Base-by-base conservation (phyloP, 2,329 filamentous ascomycete species). In the Dactylellina sp. region DNA sequence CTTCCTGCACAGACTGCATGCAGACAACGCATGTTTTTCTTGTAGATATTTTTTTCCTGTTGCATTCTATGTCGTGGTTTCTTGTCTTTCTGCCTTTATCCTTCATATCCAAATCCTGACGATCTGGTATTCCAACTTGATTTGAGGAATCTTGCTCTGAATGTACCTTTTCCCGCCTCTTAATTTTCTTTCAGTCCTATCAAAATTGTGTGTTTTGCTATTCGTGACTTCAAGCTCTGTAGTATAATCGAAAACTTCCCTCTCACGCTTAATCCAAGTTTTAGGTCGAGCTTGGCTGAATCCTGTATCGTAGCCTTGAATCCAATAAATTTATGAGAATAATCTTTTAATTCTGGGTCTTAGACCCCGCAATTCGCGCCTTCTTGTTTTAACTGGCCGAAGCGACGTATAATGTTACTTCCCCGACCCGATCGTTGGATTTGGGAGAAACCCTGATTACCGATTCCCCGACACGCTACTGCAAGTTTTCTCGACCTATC, bases 391-490 rank as follows among this genome's bases (percentile, higher is more conserved):
- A 4, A 9, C 14, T 46, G 42, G 42, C 42, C 5, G 42, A 46
- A 46, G 6, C 3, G 11, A 35, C 12, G 42, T 22, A 46, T 46
- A 22, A 40, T 47, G 28, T n/a, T n/a, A n/a, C 32, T 25, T 20
- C 18, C 42, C 42, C 37, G 22, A 35, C 44, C 59, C 52, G 47
- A 56, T 64, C 28, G 25, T 2, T 35, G 35, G 6, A 42, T 11
- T 35, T 35, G 39, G 18, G 40, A 6, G 9, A 40, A 56, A 14
- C 7, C 49, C n/a, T 24, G 16, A 60, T 61, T 49, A 63, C 70
- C 61, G 61, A 66, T 66, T 74, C 70, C 70, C 70, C 70, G 70
- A 46, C 55, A 55, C 61, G 61, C 70, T 74, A 74, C 70, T 74
- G 70, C 70, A 61, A 22, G 32, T 7, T 50, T 32, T 9, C 28